These are phyloP conservation scores for Geotrichum siamense DNA, from an alignment of 1,139 yeast species.

Conservation along the genomic window DNA sequence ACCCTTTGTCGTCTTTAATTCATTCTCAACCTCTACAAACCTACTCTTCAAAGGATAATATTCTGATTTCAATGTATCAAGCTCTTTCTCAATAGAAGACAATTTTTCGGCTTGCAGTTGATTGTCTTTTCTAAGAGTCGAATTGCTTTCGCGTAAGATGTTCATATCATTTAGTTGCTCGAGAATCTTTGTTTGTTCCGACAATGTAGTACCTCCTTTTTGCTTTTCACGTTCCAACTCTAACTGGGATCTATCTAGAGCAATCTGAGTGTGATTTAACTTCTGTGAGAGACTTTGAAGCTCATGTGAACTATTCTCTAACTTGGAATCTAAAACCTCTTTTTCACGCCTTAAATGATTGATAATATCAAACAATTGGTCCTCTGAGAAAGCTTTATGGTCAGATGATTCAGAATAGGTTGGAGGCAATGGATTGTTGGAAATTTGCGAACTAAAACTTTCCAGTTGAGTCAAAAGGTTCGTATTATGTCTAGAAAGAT, in stretches of 20 bases:
- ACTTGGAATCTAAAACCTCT: conserved; percentile 60
- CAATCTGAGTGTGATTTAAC: conserved; percentile 29
- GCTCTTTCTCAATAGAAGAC: conserved; percentile 33
- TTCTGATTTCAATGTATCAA: conserved; percentile 32
- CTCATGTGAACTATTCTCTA: conserved; percentile 46
- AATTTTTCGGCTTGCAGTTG: conserved; percentile 32
- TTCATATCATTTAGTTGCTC: conserved; percentile 63
- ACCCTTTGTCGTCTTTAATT: conserved; percentile 39
- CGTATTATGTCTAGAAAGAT: conserved; percentile 58
- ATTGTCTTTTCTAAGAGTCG: conserved; percentile 54
- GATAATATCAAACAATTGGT: conserved; percentile 50
- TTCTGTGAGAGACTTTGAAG: conserved; percentile 40
- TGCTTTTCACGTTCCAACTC: conserved; percentile 27
- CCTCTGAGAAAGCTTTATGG: conserved; percentile 25
- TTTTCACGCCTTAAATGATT: conserved; percentile 66
- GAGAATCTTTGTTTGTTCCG: conserved; percentile 44
- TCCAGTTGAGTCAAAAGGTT: conserved; percentile 68
- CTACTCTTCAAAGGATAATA: conserved; percentile 36
- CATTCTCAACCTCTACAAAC: conserved; percentile 35
- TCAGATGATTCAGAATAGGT: conserved; percentile 19
- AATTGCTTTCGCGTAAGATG: conserved; percentile 66
- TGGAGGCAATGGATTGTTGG: conserved; percentile 14
- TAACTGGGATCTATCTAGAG: conserved; percentile 32
- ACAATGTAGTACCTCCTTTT: conserved; percentile 30
- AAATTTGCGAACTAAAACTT: conserved; percentile 26